Evolutionary conservation across 164 flowering plant species (phyloP).

Genomic region (Aristolochia contorta): DNA sequence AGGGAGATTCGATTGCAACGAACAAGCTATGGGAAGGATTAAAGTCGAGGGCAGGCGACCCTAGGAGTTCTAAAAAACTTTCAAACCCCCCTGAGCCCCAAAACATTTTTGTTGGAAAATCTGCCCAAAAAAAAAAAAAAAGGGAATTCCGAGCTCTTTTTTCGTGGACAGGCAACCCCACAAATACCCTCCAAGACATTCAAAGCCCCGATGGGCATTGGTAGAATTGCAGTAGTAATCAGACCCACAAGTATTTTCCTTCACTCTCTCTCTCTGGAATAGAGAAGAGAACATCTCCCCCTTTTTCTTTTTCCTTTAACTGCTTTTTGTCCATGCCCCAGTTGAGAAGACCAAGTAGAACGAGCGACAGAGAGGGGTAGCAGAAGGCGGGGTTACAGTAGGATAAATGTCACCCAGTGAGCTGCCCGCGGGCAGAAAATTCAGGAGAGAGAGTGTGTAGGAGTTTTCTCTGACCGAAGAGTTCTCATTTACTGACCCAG

Average conservation of each 20-base stretch:
- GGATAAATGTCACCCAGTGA: neutral
- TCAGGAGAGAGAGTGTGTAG: neutral
- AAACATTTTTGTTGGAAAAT: slow-evolving; percentile 11
- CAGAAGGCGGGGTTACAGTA: slow-evolving; percentile 1
- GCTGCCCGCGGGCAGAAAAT: slow-evolving; percentile 17
- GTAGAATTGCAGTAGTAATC: neutral
- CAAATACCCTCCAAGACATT: neutral
- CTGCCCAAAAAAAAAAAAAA: neutral
- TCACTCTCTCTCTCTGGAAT: neutral
- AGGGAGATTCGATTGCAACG: slow-evolving; percentile 1
- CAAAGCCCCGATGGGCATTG: neutral
- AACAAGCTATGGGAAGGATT: neutral
- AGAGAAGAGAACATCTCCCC: neutral
- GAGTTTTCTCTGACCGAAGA: slow-evolving; percentile 6
- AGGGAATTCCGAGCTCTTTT: neutral
- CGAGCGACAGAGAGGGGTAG: neutral
- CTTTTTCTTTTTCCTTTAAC: slow-evolving; percentile 11
- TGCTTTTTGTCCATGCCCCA: slow-evolving; percentile 10
- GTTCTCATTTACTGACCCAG: slow-evolving; percentile 20
- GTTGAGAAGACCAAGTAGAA: slow-evolving; percentile 6
- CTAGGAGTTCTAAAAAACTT: slow-evolving; percentile 9
- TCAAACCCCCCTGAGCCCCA: slow-evolving; percentile 2
- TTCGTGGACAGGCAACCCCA: neutral
- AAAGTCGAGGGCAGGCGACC: slow-evolving; percentile 6
- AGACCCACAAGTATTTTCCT: slow-evolving; percentile 2